Evolutionary conservation across 495 filamentous ascomycete species (phyloP).

Genomic region (Hypoxylon perforatum): DNA sequence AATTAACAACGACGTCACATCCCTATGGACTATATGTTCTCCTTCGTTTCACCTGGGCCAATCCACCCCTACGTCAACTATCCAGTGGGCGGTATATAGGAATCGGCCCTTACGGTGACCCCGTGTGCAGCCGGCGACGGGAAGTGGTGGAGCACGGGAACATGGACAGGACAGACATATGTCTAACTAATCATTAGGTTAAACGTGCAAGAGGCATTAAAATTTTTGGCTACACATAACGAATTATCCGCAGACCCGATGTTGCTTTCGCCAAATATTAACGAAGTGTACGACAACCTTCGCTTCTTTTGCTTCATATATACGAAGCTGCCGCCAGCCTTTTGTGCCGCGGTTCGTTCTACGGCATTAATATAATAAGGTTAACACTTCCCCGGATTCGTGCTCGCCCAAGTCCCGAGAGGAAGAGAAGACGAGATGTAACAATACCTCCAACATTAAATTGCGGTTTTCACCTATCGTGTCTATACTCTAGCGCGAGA

Average conservation of each 20-base stretch:
- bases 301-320: constrained; percentile 19
- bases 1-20: constrained; percentile 19
- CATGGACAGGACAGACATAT: not conserved
- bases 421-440: not conserved
- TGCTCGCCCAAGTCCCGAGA: constrained; percentile 32
- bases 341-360: constrained; percentile 4
- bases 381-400: constrained; percentile 28
- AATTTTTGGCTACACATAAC: constrained; percentile 1
- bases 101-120: constrained; percentile 17
- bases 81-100: constrained; percentile 13
- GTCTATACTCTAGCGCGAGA: constrained; percentile 18
- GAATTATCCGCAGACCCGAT: constrained; percentile 30
- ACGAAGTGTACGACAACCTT: constrained; percentile 2
- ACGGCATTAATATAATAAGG: constrained; percentile 22
- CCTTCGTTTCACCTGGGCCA: constrained; percentile 13
- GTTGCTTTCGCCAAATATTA: constrained; percentile 15
- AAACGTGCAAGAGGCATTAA: not conserved
- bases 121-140: constrained; percentile 23
- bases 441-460: constrained; percentile 30
- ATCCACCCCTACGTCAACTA: constrained; percentile 16
- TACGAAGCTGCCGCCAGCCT: constrained; percentile 18
- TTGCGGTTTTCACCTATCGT: constrained; percentile 19
- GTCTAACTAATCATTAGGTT: too few relatives aligned
- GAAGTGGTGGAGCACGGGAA: not conserved
- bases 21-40: not conserved